Evolutionary conservation across 2,329 filamentous ascomycete species (phyloP), one percentile per base, ranked within the genome.

Genomic region (Cercospora zeina): DNA sequence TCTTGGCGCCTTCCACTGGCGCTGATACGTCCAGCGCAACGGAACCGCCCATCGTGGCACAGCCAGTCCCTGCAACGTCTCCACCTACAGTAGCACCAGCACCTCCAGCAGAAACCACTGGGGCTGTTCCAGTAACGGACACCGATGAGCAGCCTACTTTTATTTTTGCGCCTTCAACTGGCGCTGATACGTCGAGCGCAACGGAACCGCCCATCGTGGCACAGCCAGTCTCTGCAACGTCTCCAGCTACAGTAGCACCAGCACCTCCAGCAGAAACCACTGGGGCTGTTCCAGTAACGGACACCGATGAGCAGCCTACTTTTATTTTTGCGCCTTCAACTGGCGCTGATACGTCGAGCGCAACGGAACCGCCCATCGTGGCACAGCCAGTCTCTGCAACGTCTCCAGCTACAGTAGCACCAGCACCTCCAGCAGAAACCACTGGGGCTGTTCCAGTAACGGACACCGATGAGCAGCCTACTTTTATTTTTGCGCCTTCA

Each of bases 101-200:
- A 7, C 19, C 39, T 5, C 19, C 39, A 24, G 39, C 39, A 45
- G 39, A 45, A 19, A 45, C 39, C 1, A 5, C 21, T 14, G 19
- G 2, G 2, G 21, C 39, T 24, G 39, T 24, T 45, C 16, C 10
- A 45, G 13, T 10, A 45, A 16, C 37, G 1, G 3, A n/a, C 13
- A 49, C 7, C 19, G 45, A 24, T 19, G 54, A 49, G 10, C 36
- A 57, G 39, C 36, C 54, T 11, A 45, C 54, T 14, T 57, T 57
- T 33, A 37, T 31, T 8, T 57, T 57, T 27, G 39, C 16, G 13
- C 54, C 54, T 7, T 45, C 39, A 4, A 45, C 16, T 24, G 10
- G 39, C 11, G 2, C 39, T 45, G 39, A 45, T 24, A 19, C 39
- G 19, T 4, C 19, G 10, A 45, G 13, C 4, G 21, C 39, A 45